These are phyloP conservation scores for Linanthus parryae DNA, from an alignment of 148 eudicot species.

Conservation along the genomic window DNA sequence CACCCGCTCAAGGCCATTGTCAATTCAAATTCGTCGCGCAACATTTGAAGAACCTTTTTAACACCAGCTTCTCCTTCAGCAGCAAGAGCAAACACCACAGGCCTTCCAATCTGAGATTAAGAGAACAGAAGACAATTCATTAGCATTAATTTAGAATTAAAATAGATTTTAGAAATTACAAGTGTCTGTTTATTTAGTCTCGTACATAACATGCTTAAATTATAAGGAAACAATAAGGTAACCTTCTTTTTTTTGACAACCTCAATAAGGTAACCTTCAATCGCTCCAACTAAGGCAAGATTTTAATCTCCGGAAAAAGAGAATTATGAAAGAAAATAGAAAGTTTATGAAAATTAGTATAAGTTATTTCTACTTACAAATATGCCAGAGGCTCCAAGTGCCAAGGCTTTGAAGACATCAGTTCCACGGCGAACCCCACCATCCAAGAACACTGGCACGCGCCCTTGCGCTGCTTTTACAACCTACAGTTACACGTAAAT, in stretches of 20 bases:
- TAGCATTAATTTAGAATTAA: not conserved
- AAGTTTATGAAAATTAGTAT: not conserved
- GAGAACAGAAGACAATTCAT: not conserved
- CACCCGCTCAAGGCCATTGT: conserved; percentile 97
- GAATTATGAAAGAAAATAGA: not conserved
- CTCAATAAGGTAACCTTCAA: no score
- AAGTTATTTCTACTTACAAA: conserved; percentile 55
- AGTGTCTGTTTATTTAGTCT: no score
- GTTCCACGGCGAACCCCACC: conserved; percentile 99
- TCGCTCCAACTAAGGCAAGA: no score
- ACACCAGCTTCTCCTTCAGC: conserved; percentile 96
- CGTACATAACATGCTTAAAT: no score
- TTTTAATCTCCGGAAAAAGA: not conserved
- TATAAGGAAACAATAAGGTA: no score
- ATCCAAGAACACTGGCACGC: conserved; percentile 89
- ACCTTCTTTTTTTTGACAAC: no score
- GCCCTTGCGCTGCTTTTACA: conserved; percentile 93
- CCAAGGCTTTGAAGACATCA: conserved; percentile 97
- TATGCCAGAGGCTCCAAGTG: conserved; percentile 90
- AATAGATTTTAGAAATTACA: not conserved
- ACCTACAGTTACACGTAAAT: conserved; percentile 37
- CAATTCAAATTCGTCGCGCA: conserved; percentile 86
- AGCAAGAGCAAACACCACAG: conserved; percentile 79
- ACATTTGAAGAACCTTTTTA: conserved; percentile 77
- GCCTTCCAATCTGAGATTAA: conserved; percentile 73